phyloP scores from a whole-genome alignment of 805 yeast genomes.

The Hermanozyma aechmeae region DNA sequence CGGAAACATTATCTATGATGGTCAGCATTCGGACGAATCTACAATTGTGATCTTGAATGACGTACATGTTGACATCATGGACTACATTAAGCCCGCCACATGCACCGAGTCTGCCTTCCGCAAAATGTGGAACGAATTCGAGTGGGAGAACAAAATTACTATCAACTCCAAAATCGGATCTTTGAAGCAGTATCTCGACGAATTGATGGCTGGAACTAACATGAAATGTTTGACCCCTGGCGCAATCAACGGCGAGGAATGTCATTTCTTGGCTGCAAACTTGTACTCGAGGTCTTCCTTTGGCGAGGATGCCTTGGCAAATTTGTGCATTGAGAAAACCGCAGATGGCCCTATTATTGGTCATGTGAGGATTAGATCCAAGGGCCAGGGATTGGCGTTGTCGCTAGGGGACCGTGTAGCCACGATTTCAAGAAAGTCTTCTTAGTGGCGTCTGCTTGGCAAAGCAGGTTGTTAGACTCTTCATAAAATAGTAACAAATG shows the following conservation, averaged over 20 bases:
- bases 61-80: constrained; percentile 94
- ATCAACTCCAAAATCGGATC: constrained; percentile 61
- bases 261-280: constrained; percentile 90
- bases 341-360: constrained; percentile 74
- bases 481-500: background rate
- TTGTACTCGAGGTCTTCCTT: constrained; percentile 85
- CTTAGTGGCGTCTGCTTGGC: constrained; percentile 1
- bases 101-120: constrained; percentile 88
- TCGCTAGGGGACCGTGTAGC: constrained; percentile 93
- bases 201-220: constrained; percentile 72
- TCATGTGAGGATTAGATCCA: constrained; percentile 91
- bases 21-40: constrained; percentile 83
- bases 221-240: constrained; percentile 92
- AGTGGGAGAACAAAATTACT: constrained; percentile 97
- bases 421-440: constrained; percentile 50
- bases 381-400: constrained; percentile 95
- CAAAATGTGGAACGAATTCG: constrained; percentile 98
- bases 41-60: constrained; percentile 89
- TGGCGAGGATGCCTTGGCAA: constrained; percentile 97
- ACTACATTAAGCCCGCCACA: constrained; percentile 91
- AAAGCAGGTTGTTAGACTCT: background rate
- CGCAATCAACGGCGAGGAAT: constrained; percentile 81
- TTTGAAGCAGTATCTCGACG: constrained; percentile 70
- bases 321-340: constrained; percentile 82
- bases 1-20: constrained; percentile 95